These are phyloP conservation scores for Sordaria brevicollis DNA, from an alignment of 495 filamentous ascomycete species.

Conservation along the genomic window DNA sequence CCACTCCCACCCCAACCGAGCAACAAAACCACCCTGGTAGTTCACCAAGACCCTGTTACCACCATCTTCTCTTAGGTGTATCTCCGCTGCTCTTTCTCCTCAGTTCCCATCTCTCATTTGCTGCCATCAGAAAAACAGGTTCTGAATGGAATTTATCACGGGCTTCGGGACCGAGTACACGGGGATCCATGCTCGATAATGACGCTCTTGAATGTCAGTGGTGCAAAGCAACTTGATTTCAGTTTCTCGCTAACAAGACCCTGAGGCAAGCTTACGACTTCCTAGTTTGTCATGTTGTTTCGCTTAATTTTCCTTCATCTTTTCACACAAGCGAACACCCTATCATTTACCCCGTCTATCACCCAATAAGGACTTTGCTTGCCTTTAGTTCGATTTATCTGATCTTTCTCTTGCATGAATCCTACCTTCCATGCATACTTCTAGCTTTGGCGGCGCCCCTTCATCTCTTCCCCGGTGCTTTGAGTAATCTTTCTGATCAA, in stretches of 20 bases:
- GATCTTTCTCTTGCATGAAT: background rate
- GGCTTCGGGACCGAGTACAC: background rate
- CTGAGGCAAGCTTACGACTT: background rate
- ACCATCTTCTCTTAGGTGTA: background rate
- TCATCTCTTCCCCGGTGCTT: background rate
- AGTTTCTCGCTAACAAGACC: background rate
- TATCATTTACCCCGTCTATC: background rate
- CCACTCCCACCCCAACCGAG: background rate
- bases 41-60: background rate
- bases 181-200: background rate
- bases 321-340: background rate
- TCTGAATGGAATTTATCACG: background rate
- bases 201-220: background rate
- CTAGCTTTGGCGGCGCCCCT: background rate
- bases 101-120: background rate
- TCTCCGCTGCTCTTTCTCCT: background rate
- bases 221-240: background rate
- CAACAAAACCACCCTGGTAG: background rate
- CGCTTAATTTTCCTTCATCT: background rate
- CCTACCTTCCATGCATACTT: background rate
- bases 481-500: background rate
- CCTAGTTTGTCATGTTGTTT: background rate
- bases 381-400: background rate
- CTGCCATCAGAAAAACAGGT: background rate
- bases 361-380: background rate